Conservation (phyloP, 345 rosid species). For the Arabidopsis suecica region DNA sequence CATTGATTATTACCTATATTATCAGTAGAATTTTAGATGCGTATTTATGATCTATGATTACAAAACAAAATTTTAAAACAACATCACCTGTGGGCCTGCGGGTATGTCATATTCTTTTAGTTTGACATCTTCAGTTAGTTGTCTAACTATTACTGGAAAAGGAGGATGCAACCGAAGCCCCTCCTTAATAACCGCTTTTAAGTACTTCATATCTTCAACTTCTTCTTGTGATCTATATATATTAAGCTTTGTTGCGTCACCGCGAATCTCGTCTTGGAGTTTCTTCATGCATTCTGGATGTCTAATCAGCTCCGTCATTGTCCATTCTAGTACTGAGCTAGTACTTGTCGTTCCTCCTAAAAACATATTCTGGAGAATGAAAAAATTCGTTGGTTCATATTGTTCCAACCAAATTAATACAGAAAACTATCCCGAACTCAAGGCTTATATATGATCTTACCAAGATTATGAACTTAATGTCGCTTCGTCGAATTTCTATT, state of each 20-base stretch:
- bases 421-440: neutral
- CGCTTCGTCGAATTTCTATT: constrained; percentile 29
- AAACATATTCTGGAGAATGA: constrained; percentile 41
- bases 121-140: neutral
- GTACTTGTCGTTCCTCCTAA: constrained; percentile 40
- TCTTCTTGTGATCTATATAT: constrained; percentile 24
- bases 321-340: constrained; percentile 43
- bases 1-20: constrained; percentile 39
- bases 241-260: neutral
- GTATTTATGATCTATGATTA: neutral
- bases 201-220: constrained; percentile 26
- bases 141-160: constrained; percentile 28
- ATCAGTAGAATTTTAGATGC: neutral
- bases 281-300: constrained; percentile 38
- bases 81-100: neutral
- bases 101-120: neutral
- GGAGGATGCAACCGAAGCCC: constrained; percentile 45
- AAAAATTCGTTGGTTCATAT: neutral
- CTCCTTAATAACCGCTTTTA: constrained; percentile 46
- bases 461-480: constrained; percentile 47
- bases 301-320: constrained; percentile 45
- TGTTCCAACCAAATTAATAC: neutral
- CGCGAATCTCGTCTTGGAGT: constrained; percentile 39
- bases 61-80: neutral
- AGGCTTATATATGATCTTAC: constrained; percentile 29